These are phyloP conservation scores for Chernovozyma aurita DNA, from an alignment of 1,139 yeast genomes.

Conservation along the genomic window DNA sequence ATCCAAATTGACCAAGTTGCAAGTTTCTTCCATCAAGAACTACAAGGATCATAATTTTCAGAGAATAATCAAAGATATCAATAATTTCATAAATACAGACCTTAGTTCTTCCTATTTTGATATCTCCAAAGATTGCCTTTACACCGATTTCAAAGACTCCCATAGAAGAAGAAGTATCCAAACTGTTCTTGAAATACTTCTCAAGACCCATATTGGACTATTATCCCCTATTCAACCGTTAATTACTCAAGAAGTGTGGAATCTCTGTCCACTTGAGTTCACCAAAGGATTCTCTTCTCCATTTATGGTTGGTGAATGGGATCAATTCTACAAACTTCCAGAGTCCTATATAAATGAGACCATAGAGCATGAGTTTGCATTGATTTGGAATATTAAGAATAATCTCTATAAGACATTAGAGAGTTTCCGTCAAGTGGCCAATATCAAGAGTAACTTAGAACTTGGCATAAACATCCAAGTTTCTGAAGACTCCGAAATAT, in stretches of 20 bases:
- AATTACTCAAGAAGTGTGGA: conserved; percentile 87
- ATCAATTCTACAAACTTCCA: conserved; percentile 28
- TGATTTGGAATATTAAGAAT: conserved; percentile 45
- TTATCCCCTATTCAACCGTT: conserved; percentile 82
- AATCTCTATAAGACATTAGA: conserved; percentile 42
- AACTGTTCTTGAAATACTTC: conserved; percentile 60
- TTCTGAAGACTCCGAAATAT: conserved; percentile 7
- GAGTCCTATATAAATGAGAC: conserved; percentile 16
- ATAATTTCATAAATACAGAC: conserved; percentile 68
- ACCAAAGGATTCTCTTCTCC: conserved; percentile 43
- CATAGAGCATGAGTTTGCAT: conserved; percentile 37
- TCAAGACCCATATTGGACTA: conserved; percentile 58
- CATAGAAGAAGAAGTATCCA: conserved; percentile 61
- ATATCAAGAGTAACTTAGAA: conserved; percentile 63
- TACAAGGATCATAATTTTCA: conserved; percentile 64
- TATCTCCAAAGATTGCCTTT: conserved; percentile 77
- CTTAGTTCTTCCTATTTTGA: conserved; percentile 86
- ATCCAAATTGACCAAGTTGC: conserved; percentile 49
- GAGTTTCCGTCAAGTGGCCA: conserved; percentile 23
- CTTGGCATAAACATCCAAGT: conserved; percentile 42
- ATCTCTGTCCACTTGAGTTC: conserved; percentile 37
- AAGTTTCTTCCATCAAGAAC: conserved; percentile 33
- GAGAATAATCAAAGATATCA: conserved; percentile 57
- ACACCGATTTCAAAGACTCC: conserved; percentile 56
- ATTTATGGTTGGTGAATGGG: conserved; percentile 41